phyloP scores from a whole-genome alignment of 306 rosid species.

The Prunus padus region DNA sequence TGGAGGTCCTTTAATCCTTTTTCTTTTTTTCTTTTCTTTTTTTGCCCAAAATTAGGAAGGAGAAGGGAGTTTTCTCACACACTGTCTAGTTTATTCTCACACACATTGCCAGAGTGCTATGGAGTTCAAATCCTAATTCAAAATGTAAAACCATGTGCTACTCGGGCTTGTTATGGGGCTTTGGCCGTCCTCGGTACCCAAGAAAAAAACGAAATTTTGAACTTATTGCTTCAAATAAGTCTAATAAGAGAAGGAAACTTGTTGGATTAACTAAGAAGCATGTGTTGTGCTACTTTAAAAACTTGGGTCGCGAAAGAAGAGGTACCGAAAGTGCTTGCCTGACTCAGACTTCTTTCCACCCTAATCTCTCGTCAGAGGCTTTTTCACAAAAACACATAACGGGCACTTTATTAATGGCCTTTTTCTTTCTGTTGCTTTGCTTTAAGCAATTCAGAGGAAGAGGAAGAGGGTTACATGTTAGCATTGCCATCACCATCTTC shows the following conservation, averaged over 20 bases:
- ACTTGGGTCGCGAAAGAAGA: background rate
- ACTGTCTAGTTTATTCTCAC: too few relatives aligned
- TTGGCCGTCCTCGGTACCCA: too few relatives aligned
- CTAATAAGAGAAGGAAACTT: too few relatives aligned
- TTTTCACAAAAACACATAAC: constrained; percentile 1
- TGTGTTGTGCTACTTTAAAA: background rate
- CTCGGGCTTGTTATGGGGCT: too few relatives aligned
- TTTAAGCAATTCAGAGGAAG: background rate
- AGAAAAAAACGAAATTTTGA: too few relatives aligned
- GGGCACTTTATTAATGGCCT: constrained; percentile 2
- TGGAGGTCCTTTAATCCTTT: background rate
- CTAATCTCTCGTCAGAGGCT: background rate
- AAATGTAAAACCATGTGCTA: too few relatives aligned
- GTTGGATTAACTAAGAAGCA: background rate
- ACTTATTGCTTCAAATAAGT: background rate
- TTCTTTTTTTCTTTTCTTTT: too few relatives aligned
- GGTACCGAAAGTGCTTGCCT: constrained; percentile 31
- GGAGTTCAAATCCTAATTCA: too few relatives aligned
- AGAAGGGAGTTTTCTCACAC: too few relatives aligned
- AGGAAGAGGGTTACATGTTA: background rate
- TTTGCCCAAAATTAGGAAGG: too few relatives aligned
- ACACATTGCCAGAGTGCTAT: too few relatives aligned
- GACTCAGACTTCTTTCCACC: constrained; percentile 21
- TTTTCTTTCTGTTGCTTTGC: constrained; percentile 8
- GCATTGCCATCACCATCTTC: constrained; percentile 5